Conservation (phyloP, 306 rosid species). For the Erythrophleum fordii region DNA sequence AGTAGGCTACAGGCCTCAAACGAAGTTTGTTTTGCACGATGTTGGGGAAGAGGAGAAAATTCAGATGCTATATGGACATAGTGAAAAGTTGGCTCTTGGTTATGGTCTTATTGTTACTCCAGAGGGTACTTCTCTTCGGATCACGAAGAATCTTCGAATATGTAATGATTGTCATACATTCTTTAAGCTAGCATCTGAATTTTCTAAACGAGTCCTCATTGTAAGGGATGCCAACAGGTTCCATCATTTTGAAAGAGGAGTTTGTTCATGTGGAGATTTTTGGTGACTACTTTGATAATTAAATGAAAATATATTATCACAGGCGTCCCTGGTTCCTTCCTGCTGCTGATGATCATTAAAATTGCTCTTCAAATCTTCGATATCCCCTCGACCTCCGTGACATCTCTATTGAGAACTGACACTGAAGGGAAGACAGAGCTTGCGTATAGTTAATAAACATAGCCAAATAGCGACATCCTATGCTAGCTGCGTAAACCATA, state of each 20-base stretch:
- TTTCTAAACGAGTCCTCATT: constrained; percentile 55
- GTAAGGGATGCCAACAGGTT: constrained; percentile 83
- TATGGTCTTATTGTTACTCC: constrained; percentile 62
- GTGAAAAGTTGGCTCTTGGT: constrained; percentile 80
- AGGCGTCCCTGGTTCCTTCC: no score
- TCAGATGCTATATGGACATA: constrained; percentile 66
- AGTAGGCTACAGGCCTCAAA: constrained; percentile 66
- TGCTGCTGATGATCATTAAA: neutral
- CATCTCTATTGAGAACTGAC: neutral
- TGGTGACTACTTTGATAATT: constrained; percentile 52
- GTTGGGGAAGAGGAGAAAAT: constrained; percentile 67
- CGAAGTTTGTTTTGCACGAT: constrained; percentile 67
- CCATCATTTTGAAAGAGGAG: constrained; percentile 68
- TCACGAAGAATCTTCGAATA: constrained; percentile 70
- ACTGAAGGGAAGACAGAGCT: neutral
- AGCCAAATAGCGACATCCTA: neutral
- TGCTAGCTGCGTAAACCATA: neutral
- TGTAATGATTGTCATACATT: constrained; percentile 77
- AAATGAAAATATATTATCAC: no score
- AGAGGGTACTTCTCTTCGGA: constrained; percentile 54
- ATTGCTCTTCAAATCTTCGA: neutral
- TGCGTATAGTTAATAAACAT: neutral
- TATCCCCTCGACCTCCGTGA: neutral
- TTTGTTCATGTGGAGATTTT: constrained; percentile 78
- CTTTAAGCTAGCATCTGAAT: constrained; percentile 65